phyloP scores from a whole-genome alignment of 768 basidiomycete genomes.

The Rhodotorula sphaerocarpa region DNA sequence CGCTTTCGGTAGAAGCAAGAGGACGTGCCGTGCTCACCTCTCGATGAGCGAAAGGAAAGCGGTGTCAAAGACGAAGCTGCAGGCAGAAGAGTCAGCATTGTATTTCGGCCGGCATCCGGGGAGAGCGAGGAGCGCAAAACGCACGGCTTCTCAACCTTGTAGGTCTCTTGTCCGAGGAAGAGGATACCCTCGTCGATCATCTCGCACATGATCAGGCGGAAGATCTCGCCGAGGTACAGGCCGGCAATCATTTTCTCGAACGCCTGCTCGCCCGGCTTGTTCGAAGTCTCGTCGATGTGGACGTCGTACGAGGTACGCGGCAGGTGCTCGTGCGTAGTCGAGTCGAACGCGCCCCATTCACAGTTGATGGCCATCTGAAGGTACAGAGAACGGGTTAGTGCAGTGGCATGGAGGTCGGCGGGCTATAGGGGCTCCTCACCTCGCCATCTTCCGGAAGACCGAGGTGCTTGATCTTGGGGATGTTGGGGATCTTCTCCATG shows the following conservation, averaged over 20 bases:
- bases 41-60: slow-evolving; percentile 97
- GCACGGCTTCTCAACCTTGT: slow-evolving; percentile 80
- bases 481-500: slow-evolving; percentile 79
- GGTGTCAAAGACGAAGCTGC: slow-evolving; percentile 69
- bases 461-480: slow-evolving; percentile 69
- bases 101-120: background rate
- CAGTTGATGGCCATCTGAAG: slow-evolving; percentile 97
- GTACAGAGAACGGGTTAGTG: background rate
- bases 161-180: slow-evolving; percentile 96
- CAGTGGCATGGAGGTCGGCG: no score
- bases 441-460: slow-evolving; percentile 43
- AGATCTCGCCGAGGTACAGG: slow-evolving; percentile 68
- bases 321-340: slow-evolving; percentile 78
- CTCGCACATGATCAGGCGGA: slow-evolving; percentile 88
- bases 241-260: slow-evolving; percentile 54
- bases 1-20: background rate
- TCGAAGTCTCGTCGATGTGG: slow-evolving; percentile 83
- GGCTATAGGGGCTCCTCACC: background rate
- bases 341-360: slow-evolving; percentile 98
- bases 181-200: slow-evolving; percentile 73
- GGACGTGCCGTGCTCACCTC: slow-evolving; percentile 51
- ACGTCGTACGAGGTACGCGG: slow-evolving; percentile 91
- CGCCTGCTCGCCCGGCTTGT: slow-evolving; percentile 92
- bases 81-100: no score
- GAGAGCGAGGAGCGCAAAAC: background rate